Evolutionary conservation across 1,284 basidiomycete species (phyloP).

Genomic region (Apiotrichum siamense): DNA sequence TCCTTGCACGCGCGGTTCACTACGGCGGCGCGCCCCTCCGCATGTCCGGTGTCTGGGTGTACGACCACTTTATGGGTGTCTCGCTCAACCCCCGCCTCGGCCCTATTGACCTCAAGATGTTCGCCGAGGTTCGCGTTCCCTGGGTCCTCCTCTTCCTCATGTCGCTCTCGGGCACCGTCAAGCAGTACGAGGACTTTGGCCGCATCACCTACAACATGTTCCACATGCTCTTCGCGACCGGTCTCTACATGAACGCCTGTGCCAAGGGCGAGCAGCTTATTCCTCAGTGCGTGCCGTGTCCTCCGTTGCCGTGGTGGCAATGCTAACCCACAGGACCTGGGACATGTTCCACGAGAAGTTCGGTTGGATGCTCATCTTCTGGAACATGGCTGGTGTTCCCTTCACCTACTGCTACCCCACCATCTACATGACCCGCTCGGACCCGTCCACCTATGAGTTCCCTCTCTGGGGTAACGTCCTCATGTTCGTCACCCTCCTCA

Average conservation of each 20-base stretch:
- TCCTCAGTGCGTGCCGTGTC: slow-evolving; percentile 57
- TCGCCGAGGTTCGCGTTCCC: slow-evolving; percentile 94
- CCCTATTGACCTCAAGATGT: slow-evolving; percentile 96
- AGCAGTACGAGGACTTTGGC: slow-evolving; percentile 89
- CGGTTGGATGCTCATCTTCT: slow-evolving; percentile 94
- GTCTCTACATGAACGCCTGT: slow-evolving; percentile 94
- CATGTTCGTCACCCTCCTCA: slow-evolving; percentile 58
- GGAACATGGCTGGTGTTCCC: slow-evolving; percentile 87
- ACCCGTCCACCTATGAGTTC: slow-evolving; percentile 81
- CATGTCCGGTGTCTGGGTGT: slow-evolving; percentile 90
- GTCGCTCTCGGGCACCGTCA: slow-evolving; percentile 84
- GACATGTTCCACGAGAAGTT: slow-evolving; percentile 97
- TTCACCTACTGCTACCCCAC: slow-evolving; percentile 91
- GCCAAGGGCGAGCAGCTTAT: slow-evolving; percentile 94
- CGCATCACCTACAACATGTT: slow-evolving; percentile 97
- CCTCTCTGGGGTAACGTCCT: slow-evolving; percentile 53
- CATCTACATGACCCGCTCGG: slow-evolving; percentile 95
- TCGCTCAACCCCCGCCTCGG: slow-evolving; percentile 89
- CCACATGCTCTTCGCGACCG: slow-evolving; percentile 93
- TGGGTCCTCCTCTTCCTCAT: slow-evolving; percentile 96
- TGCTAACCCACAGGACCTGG: slow-evolving; percentile 60
- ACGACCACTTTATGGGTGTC: slow-evolving; percentile 96
- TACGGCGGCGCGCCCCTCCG: slow-evolving; percentile 72
- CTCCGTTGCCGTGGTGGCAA: background rate
- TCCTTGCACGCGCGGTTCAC: slow-evolving; percentile 58